Evolutionary conservation across 768 basidiomycete genomes (phyloP), one percentile per base, ranked within the genome.

Genomic region (Leccinellum albellum): DNA sequence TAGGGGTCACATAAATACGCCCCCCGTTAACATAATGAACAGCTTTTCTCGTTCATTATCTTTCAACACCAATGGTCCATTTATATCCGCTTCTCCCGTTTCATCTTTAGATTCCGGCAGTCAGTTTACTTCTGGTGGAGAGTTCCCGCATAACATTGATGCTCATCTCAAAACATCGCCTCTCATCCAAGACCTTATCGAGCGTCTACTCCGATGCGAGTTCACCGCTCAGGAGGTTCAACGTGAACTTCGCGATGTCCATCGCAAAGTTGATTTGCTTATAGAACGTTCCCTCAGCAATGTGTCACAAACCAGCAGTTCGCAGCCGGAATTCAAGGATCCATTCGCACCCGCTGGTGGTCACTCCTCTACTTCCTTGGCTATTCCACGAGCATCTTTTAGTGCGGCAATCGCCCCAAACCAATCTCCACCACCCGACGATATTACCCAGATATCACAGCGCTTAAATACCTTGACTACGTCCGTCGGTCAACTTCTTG

Each of bases 401-500:
- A 78, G 87, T 55, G 81, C 82, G 7, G 84, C 80, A 62, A 84
- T 90, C 65, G 83, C 86, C 26, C 87, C 89, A 44, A 88, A 89
- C 69, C 88, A 89, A 74, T 70, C 80, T 33, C 78, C 78, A 45
- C 82, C 85, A 40, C 68, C 78, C 24, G 88, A 92, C 70, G 89
- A 91, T 70, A 83, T 91, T 56, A 76, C 81, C 10, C 81, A 85
- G 51, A 89, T 92, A 44, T 87, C 88, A 10, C 88, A 89, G 64
- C 83, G 89, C 40, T 76, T 94, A 54, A 88, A 85, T 67, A 86
- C 86, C 10, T 75, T 94, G 64, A 89, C 90, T 17, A 85, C 88
- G 3, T 92, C 92, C 8, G 91, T 94, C 51, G 88, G 91, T 23
- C 91, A 92, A 69, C 79, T 94, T 24, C 81, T 94, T 9, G 87